Evolutionary conservation across 2,329 filamentous ascomycete species (phyloP).

Genomic region (Fusarium gaditjirri): DNA sequence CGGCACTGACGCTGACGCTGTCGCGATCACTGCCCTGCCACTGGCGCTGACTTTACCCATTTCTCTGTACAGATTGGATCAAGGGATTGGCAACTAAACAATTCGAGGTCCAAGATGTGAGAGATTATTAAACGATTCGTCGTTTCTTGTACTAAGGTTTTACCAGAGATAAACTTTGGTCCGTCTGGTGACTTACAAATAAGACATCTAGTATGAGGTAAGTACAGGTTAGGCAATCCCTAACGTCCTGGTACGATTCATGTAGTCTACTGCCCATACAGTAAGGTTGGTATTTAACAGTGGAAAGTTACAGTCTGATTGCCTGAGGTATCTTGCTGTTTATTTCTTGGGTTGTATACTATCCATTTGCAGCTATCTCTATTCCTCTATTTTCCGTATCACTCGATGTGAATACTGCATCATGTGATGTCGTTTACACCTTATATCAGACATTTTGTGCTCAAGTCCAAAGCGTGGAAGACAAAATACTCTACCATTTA

Average conservation of each 20-base stretch:
- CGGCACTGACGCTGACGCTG: constrained; percentile 6
- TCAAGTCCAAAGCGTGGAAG: neutral
- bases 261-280: neutral
- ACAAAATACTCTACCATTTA: neutral
- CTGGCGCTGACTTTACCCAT: neutral
- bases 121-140: constrained; percentile 7
- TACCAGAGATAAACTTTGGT: neutral
- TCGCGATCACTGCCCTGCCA: neutral
- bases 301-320: neutral
- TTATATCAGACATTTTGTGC: neutral
- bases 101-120: neutral
- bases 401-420: neutral
- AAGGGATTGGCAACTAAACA: neutral
- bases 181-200: neutral
- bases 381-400: constrained; percentile 44
- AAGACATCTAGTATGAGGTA: neutral
- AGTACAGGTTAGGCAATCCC: neutral
- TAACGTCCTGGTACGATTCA: neutral
- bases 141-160: neutral
- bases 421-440: neutral
- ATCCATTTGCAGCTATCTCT: constrained; percentile 90
- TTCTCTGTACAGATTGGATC: neutral
- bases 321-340: neutral
- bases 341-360: constrained; percentile 54
- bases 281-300: neutral